phyloP scores from a whole-genome alignment of 208 protist genomes.

The Porcisia deanei region DNA sequence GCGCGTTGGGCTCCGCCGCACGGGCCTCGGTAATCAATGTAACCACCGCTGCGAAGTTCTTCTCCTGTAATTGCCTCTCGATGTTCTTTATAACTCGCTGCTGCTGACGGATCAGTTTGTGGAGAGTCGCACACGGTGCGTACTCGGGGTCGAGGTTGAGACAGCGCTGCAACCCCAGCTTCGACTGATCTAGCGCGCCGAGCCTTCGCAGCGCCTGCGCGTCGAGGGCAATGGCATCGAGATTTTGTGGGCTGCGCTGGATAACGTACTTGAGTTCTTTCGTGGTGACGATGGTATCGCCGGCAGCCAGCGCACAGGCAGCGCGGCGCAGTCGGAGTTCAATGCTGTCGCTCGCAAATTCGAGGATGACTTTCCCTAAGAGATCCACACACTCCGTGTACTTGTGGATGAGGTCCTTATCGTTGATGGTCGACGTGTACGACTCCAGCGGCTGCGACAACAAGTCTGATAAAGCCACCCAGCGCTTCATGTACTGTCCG shows the following conservation, averaged over 20 bases:
- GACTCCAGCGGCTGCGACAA: slow-evolving; percentile 27
- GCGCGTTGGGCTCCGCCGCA: slow-evolving; percentile 47
- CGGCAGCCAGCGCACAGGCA: slow-evolving; percentile 71
- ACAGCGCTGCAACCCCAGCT: slow-evolving; percentile 70
- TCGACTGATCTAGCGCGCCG: slow-evolving; percentile 73
- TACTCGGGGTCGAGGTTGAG: slow-evolving; percentile 88
- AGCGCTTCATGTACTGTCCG: slow-evolving; percentile 40
- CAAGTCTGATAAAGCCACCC: slow-evolving; percentile 41
- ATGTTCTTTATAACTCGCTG: slow-evolving; percentile 45
- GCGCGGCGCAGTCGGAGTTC: slow-evolving; percentile 83
- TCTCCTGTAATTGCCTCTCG: slow-evolving; percentile 31
- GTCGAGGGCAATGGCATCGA: slow-evolving; percentile 71
- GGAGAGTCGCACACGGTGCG: slow-evolving; percentile 60
- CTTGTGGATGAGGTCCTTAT: slow-evolving; percentile 12
- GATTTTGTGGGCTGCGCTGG: slow-evolving; percentile 63
- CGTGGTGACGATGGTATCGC: slow-evolving; percentile 53
- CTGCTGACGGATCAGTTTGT: slow-evolving; percentile 73
- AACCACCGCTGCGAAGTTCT: slow-evolving; percentile 57
- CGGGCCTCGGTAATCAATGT: slow-evolving; percentile 46
- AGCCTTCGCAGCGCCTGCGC: slow-evolving; percentile 72
- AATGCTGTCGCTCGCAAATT: slow-evolving; percentile 71
- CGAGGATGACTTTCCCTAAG: slow-evolving; percentile 55
- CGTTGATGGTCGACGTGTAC: slow-evolving; percentile 4
- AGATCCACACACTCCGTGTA: slow-evolving; percentile 61
- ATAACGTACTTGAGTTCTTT: slow-evolving; percentile 80